Percentiles rank a stretch among this genome's conserved stretches.
phyloP scores from a whole-genome alignment of 2,329 filamentous ascomycete genomes.

The Apiospora rasikravindrae region DNA sequence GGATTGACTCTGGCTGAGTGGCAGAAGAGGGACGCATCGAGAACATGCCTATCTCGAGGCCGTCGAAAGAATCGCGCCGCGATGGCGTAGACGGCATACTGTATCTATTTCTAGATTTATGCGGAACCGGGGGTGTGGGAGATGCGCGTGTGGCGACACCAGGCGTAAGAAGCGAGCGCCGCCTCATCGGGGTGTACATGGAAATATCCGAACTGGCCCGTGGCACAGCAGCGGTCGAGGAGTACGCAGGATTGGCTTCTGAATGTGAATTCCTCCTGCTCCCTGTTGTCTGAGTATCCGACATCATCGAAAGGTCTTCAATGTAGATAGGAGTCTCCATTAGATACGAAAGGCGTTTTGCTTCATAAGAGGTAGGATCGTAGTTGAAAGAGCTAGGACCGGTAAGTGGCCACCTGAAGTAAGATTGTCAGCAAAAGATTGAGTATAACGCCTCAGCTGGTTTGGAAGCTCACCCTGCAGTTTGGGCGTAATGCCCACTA shows the following conservation, averaged over 20 bases:
- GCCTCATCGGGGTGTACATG: constrained; percentile 39
- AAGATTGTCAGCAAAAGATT: constrained; percentile 16
- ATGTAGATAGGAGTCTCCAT: constrained; percentile 42
- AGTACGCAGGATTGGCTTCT: constrained; percentile 21
- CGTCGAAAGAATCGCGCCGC: constrained; percentile 31
- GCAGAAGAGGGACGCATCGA: constrained; percentile 13
- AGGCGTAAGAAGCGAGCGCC: constrained; percentile 36
- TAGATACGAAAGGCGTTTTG: constrained; percentile 49
- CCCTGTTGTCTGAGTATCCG: constrained; percentile 41
- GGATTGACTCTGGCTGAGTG: constrained; percentile 28
- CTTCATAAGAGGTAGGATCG: constrained; percentile 51
- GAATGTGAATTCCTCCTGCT: constrained; percentile 45
- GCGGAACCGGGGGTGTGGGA: constrained; percentile 21
- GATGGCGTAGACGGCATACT: constrained; percentile 33
- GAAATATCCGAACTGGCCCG: constrained; percentile 51
- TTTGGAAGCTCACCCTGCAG: not conserved
- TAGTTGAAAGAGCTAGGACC: constrained; percentile 49
- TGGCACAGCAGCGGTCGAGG: constrained; percentile 38
- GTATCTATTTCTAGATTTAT: constrained; percentile 27
- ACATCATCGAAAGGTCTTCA: constrained; percentile 37
- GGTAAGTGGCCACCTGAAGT: constrained; percentile 38
- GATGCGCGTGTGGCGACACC: constrained; percentile 37
- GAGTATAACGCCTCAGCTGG: not conserved
- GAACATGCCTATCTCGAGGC: constrained; percentile 23
- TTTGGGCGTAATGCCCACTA: constrained; percentile 22